Evolutionary conservation across 1,284 basidiomycete genomes (phyloP).

Genomic region (Fomitiporia mediterranea): DNA sequence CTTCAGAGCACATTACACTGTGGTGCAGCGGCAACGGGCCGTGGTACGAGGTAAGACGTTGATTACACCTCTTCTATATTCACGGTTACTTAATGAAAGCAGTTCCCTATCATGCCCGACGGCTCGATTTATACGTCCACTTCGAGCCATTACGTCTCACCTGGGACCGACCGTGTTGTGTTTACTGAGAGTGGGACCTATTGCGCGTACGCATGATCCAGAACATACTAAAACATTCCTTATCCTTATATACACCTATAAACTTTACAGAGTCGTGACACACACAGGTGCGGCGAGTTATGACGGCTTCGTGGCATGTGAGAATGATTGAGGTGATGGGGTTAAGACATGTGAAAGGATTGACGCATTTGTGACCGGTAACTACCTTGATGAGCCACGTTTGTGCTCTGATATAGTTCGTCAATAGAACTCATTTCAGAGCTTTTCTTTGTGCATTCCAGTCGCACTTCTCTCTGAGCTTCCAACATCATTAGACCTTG

Average conservation of each 20-base stretch:
- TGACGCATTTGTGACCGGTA: no score
- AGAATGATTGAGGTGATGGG: slow-evolving; percentile 13
- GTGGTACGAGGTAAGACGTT: slow-evolving; percentile 20
- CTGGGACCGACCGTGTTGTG: slow-evolving; percentile 29
- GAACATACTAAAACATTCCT: neutral
- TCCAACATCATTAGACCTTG: no score
- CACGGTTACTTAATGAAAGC: neutral
- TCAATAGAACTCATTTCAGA: no score
- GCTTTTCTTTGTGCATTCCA: no score
- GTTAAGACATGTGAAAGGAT: no score
- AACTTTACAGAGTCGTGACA: slow-evolving; percentile 18
- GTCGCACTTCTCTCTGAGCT: no score
- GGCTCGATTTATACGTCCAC: slow-evolving; percentile 27
- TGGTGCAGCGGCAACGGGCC: slow-evolving; percentile 20
- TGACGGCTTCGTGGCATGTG: slow-evolving; percentile 21
- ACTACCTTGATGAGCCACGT: no score
- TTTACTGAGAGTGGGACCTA: slow-evolving; percentile 28
- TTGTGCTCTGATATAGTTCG: no score
- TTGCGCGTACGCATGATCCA: slow-evolving; percentile 23
- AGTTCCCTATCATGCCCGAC: slow-evolving; percentile 28
- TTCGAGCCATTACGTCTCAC: slow-evolving; percentile 22
- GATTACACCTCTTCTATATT: neutral
- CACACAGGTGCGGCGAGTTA: slow-evolving; percentile 20
- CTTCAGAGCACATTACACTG: slow-evolving; percentile 20
- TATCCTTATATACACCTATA: neutral